These are phyloP conservation scores for Suillus sp. DNA, from an alignment of 768 basidiomycete species.

Conservation along the genomic window DNA sequence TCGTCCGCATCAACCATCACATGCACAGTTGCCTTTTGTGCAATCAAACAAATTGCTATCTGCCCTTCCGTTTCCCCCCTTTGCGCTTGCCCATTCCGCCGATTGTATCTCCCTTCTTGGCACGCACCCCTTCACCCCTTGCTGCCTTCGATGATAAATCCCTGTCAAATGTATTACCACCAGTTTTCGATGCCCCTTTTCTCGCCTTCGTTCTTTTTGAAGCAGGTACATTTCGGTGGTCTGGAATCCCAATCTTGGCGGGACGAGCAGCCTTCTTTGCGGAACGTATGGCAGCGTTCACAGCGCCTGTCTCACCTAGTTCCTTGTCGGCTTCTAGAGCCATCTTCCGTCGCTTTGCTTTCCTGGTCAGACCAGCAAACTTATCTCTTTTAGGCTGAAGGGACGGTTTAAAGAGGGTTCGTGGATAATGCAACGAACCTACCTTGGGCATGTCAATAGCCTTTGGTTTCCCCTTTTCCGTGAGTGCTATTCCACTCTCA, in stretches of 20 bases:
- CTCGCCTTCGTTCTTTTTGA: constrained; percentile 35
- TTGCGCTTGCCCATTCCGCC: constrained; percentile 54
- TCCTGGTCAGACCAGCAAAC: constrained; percentile 82
- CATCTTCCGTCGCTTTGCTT: constrained; percentile 85
- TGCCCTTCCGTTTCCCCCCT: constrained; percentile 40
- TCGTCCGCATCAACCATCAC: constrained; percentile 14
- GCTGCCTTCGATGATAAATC: constrained; percentile 54
- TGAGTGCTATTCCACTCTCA: constrained; percentile 50
- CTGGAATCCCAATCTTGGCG: constrained; percentile 68
- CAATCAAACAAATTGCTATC: constrained; percentile 18
- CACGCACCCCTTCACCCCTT: constrained; percentile 59
- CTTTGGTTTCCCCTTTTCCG: constrained; percentile 44
- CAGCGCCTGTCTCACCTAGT: constrained; percentile 49
- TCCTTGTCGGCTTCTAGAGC: constrained; percentile 80
- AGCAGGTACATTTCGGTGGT: constrained; percentile 37
- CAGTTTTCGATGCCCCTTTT: constrained; percentile 35
- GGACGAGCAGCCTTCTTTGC: constrained; percentile 82
- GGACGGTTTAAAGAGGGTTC: neutral
- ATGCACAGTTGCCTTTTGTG: constrained; percentile 8
- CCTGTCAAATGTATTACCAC: constrained; percentile 53
- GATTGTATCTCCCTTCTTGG: constrained; percentile 61
- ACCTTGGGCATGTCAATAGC: constrained; percentile 44
- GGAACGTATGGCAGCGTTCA: constrained; percentile 78
- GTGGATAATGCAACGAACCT: constrained; percentile 15
- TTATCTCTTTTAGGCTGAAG: constrained; percentile 74